Evolutionary conservation across 129 eudicot genomes (phyloP).

Genomic region (Arctium minus): DNA sequence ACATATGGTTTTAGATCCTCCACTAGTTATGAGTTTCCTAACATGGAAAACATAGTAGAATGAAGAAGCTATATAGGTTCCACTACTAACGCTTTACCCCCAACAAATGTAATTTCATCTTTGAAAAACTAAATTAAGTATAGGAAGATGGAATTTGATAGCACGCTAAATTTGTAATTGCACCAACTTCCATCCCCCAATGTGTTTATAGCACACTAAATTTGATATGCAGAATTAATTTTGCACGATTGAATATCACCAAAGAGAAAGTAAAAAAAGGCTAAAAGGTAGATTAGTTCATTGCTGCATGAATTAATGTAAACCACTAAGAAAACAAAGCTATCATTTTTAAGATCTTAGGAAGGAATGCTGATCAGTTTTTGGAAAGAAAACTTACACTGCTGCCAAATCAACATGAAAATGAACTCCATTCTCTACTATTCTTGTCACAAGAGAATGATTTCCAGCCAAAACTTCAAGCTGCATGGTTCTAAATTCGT

Average conservation of each 20-base stretch:
- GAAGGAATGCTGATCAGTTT: neutral
- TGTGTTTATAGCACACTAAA: neutral
- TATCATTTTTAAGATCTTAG: neutral
- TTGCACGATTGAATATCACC: neutral
- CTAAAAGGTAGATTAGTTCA: neutral
- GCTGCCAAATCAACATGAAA: slow-evolving; percentile 82
- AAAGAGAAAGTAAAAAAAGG: neutral
- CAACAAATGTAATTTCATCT: neutral
- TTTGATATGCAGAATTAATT: neutral
- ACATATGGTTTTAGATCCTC: neutral
- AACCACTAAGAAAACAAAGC: slow-evolving; percentile 3
- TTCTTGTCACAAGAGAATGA: slow-evolving; percentile 84
- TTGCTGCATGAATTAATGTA: neutral
- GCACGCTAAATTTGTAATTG: no score
- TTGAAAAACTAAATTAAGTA: neutral
- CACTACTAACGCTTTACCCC: neutral
- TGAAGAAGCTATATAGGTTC: neutral
- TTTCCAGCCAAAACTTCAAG: slow-evolving; percentile 97
- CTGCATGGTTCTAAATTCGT: slow-evolving; percentile 93
- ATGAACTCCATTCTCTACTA: slow-evolving; percentile 82
- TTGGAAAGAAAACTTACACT: slow-evolving; percentile 49
- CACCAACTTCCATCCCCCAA: neutral
- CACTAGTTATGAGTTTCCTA: no score
- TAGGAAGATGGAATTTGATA: neutral
- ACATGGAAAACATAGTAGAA: neutral